Percentiles rank a stretch among this genome's conserved stretches.
These are phyloP conservation scores for Agrocybe chaxingu DNA, from an alignment of 768 basidiomycete genomes.

Conservation along the genomic window DNA sequence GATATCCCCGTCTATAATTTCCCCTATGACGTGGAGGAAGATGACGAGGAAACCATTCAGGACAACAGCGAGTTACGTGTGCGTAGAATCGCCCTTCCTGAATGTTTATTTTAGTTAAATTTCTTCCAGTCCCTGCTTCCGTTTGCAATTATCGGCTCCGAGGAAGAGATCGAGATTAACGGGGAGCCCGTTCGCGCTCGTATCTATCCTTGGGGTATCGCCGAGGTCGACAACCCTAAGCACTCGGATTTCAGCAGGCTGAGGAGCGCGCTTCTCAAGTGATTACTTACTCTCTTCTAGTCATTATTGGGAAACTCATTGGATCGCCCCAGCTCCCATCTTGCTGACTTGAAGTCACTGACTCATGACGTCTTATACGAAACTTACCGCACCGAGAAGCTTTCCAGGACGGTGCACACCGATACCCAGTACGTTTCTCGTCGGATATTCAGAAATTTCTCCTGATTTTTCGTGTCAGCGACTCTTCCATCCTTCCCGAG, in stretches of 20 bases:
- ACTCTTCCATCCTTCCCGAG: slow-evolving; percentile 90
- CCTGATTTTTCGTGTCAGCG: slow-evolving; percentile 40
- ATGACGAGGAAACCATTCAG: slow-evolving; percentile 97
- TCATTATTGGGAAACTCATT: neutral
- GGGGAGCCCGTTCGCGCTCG: slow-evolving; percentile 90
- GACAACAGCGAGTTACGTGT: slow-evolving; percentile 96
- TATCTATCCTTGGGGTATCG: slow-evolving; percentile 98
- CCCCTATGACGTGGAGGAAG: slow-evolving; percentile 98
- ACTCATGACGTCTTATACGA: slow-evolving; percentile 95
- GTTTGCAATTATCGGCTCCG: slow-evolving; percentile 95
- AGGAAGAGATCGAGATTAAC: slow-evolving; percentile 93
- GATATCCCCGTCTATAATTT: slow-evolving; percentile 99
- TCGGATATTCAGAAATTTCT: slow-evolving; percentile 1
- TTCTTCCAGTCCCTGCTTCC: slow-evolving; percentile 76
- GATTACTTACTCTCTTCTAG: slow-evolving; percentile 18
- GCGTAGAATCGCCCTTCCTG: slow-evolving; percentile 20
- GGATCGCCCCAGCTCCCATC: slow-evolving; percentile 65
- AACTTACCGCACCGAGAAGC: slow-evolving; percentile 96
- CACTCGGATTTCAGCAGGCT: slow-evolving; percentile 98
- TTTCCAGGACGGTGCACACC: slow-evolving; percentile 84
- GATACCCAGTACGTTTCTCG: slow-evolving; percentile 60
- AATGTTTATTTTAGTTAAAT: slow-evolving; percentile 1
- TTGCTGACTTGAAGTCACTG: slow-evolving; percentile 91
- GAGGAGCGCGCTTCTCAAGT: slow-evolving; percentile 89
- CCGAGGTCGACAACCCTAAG: slow-evolving; percentile 98